Base-by-base conservation (phyloP, 2,329 filamentous ascomycete species). In the Rasamsonia emersonii region DNA sequence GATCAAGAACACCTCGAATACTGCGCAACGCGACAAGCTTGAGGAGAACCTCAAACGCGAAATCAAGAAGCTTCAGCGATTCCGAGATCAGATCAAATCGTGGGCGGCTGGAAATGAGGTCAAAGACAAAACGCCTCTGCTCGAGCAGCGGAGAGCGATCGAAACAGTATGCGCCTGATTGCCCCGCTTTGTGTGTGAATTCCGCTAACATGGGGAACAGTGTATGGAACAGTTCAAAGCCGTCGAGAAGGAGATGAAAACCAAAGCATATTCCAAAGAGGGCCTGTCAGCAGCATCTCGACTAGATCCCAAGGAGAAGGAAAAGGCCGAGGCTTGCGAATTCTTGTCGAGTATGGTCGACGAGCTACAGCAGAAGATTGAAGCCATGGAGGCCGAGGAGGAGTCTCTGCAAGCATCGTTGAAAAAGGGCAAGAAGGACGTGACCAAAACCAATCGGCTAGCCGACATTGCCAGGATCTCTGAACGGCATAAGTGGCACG, bases 161-260 rank as follows among this genome's bases (percentile, higher is more conserved):
- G 91, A 98, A 73, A 94, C 88, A 68, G 89, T 96, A 46, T 36
- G 58, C 37, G n/a, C n/a, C 30, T 32, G 33, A 44, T 47, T 25
- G 10, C 19, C 17, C 19, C 26, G 18, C 24, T 23, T 15, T 14
- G 17, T n/a, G n/a, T n/a, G 23, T 31, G 27, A 27, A 25, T 28
- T 16, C 20, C 36, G 42, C 54, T 58, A 56, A 59, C 43, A 17
- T 27, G 27, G 28, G 33, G 32, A 30, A 32, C 44, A 65, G 57
- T 64, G 59, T 65, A 98, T 98, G 91, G 91, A 98, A 66, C 86
- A 86, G 53, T 98, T 98, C 75, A 98, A 98, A 68, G 89, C 88
- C n/a, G 91, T 98, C 32, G 91, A 98, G 64, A 98, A 98, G 70
- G 91, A 94, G 53, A 96, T 98, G 91, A 98, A 98, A 71, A 98